Percentiles rank a stretch among this genome's conserved stretches.
Evolutionary conservation across 345 rosid species (phyloP).

Genomic region (Geranium brycei): DNA sequence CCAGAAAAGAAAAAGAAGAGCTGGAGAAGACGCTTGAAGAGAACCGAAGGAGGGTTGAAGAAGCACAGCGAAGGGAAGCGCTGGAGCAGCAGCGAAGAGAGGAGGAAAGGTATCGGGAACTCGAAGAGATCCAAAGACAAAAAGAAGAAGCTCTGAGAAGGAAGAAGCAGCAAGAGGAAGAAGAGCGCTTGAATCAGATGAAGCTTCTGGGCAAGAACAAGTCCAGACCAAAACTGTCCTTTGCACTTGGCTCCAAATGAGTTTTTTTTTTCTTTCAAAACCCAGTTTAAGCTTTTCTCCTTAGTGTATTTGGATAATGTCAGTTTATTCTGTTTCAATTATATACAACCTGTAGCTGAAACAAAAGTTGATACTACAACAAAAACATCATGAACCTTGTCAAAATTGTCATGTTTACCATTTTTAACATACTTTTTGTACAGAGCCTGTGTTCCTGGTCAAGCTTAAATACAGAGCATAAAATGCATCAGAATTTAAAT

Average conservation of each 20-base stretch:
- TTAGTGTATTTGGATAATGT: neutral
- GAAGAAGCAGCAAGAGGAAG: slow-evolving; percentile 88
- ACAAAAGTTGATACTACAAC: neutral
- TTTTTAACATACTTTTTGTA: too few relatives aligned
- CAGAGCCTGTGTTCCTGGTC: too few relatives aligned
- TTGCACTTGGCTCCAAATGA: slow-evolving; percentile 81
- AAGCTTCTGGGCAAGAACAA: slow-evolving; percentile 94
- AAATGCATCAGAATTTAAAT: too few relatives aligned
- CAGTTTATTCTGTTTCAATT: neutral
- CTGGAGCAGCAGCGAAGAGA: slow-evolving; percentile 71
- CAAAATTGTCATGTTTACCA: too few relatives aligned
- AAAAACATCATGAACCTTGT: too few relatives aligned
- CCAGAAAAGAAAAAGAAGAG: slow-evolving; percentile 56
- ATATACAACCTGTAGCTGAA: neutral
- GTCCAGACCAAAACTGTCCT: slow-evolving; percentile 79
- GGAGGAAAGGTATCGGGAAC: slow-evolving; percentile 70
- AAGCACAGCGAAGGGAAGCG: slow-evolving; percentile 76
- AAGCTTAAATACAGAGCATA: too few relatives aligned
- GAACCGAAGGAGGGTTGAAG: slow-evolving; percentile 61
- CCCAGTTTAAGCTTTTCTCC: neutral
- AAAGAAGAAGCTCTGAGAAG: slow-evolving; percentile 75
- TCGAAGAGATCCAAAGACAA: slow-evolving; percentile 69
- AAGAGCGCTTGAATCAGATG: slow-evolving; percentile 78
- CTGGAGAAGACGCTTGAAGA: slow-evolving; percentile 68
- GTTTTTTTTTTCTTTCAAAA: too few relatives aligned